Evolutionary conservation across 2,329 filamentous ascomycete species (phyloP).

Genomic region (Phaeosphaeria sp.): DNA sequence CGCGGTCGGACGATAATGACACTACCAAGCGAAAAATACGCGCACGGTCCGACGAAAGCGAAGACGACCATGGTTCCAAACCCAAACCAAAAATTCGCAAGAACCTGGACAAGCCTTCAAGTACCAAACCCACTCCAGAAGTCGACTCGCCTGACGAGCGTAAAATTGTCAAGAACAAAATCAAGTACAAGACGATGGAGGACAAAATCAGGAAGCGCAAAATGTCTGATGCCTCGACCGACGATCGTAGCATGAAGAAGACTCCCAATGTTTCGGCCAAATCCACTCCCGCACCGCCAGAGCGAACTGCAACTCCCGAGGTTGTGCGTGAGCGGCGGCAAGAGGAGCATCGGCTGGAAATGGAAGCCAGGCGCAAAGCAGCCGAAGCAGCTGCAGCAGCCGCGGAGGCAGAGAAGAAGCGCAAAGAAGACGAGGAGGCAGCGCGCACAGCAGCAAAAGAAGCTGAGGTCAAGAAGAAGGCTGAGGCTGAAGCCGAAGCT

Average conservation of each 20-base stretch:
- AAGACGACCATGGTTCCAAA: conserved; percentile 34
- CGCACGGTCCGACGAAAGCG: conserved; percentile 38
- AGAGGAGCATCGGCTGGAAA: conserved; percentile 40
- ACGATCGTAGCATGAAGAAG: conserved; percentile 39
- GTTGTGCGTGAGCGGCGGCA: conserved; percentile 41
- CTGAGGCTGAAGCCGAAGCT: conserved; percentile 38
- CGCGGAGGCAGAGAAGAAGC: conserved; percentile 33
- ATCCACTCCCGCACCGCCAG: conserved; percentile 43
- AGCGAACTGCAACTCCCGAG: conserved; percentile 43
- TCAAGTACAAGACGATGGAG: conserved; percentile 41
- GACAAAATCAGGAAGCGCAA: conserved; percentile 42
- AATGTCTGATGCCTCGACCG: conserved; percentile 38
- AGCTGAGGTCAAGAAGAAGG: conserved; percentile 35
- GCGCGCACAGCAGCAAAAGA: conserved; percentile 38
- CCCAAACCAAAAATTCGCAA: conserved; percentile 34
- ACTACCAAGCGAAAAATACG: conserved; percentile 28
- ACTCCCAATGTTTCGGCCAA: conserved; percentile 44
- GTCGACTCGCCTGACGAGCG: conserved; percentile 45
- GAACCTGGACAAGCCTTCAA: conserved; percentile 31
- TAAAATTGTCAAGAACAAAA: conserved; percentile 38
- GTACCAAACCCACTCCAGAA: conserved; percentile 41
- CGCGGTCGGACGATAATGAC: conserved; percentile 39
- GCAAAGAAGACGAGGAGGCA: conserved; percentile 35
- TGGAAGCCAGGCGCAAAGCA: conserved; percentile 33
- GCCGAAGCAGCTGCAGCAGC: conserved; percentile 27